Percentiles rank a stretch among this genome's conserved stretches.
Evolutionary conservation across 1,284 basidiomycete genomes (phyloP).

Genomic region (Heliocybe sulcata): DNA sequence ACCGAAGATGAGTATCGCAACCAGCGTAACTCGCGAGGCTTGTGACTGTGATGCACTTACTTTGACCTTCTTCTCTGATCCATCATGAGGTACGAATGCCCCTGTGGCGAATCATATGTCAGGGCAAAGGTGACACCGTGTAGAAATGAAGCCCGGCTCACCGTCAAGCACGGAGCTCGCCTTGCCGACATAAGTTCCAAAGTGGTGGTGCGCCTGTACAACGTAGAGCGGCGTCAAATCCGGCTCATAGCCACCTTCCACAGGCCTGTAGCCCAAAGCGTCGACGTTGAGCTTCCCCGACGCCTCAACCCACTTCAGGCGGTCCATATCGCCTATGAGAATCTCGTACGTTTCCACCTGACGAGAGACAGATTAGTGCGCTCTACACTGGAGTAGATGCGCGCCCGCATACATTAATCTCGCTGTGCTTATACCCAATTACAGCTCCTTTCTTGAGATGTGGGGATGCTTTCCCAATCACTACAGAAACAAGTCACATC

Average conservation of each 20-base stretch:
- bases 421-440: conserved; percentile 51
- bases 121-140: neutral
- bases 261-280: conserved; percentile 38
- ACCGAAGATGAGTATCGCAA: neutral
- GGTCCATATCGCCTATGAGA: conserved; percentile 54
- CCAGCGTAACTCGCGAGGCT: conserved; percentile 1
- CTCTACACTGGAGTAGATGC: neutral
- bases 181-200: conserved; percentile 56
- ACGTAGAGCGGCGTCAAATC: conserved; percentile 57
- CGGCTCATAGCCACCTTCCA: conserved; percentile 62
- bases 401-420: conserved; percentile 40
- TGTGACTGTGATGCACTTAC: conserved; percentile 19
- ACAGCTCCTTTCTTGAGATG: conserved; percentile 52
- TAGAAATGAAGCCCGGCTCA: neutral
- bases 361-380: neutral
- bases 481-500: conserved; percentile 23
- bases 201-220: conserved; percentile 46
- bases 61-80: conserved; percentile 37
- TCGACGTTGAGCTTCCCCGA: conserved; percentile 37
- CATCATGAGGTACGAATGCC: conserved; percentile 45
- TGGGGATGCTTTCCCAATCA: conserved; percentile 55
- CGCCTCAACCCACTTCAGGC: conserved; percentile 51
- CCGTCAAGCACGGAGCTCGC: conserved; percentile 44
- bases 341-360: conserved; percentile 40
- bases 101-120: conserved; percentile 4